These are phyloP conservation scores for Pythium grandisporangium DNA, from an alignment of 352 stramenopile genomes.

Conservation along the genomic window DNA sequence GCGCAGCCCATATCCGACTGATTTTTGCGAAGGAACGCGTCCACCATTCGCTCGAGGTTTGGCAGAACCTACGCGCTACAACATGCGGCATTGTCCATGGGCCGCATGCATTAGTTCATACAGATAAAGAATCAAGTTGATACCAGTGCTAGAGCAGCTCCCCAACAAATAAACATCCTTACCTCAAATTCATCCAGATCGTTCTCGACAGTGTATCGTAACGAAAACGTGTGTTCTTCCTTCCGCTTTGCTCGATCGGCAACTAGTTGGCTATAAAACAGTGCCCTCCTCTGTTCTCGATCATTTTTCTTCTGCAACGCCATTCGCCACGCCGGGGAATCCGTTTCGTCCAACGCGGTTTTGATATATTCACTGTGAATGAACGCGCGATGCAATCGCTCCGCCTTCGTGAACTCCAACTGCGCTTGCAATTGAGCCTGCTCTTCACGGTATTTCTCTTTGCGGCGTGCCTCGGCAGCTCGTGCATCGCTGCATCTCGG, in stretches of 20 bases:
- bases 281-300: conserved; percentile 39
- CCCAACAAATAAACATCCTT: background rate
- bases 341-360: conserved; percentile 54
- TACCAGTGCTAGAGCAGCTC: too few relatives aligned
- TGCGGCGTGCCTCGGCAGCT: too few relatives aligned
- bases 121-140: too few relatives aligned
- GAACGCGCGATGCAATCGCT: conserved; percentile 57
- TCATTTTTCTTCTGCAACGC: conserved; percentile 50
- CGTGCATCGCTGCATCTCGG: too few relatives aligned
- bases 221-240: conserved; percentile 36
- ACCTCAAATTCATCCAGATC: conserved; percentile 62
- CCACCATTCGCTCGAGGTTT: background rate
- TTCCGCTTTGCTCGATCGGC: conserved; percentile 27
- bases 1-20: conserved; percentile 49
- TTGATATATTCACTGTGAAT: conserved; percentile 71
- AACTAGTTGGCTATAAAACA: conserved; percentile 48
- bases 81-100: too few relatives aligned
- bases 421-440: conserved; percentile 24
- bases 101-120: too few relatives aligned
- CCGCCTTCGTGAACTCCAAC: conserved; percentile 49
- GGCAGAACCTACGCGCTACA: too few relatives aligned
- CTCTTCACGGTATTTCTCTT: conserved; percentile 13
- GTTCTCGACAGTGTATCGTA: conserved; percentile 33
- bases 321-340: conserved; percentile 52
- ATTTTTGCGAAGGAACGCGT: conserved; percentile 23